Conservation (phyloP, 192 early-diverging fungal species). For the Mycoemilia scoparia region DNA sequence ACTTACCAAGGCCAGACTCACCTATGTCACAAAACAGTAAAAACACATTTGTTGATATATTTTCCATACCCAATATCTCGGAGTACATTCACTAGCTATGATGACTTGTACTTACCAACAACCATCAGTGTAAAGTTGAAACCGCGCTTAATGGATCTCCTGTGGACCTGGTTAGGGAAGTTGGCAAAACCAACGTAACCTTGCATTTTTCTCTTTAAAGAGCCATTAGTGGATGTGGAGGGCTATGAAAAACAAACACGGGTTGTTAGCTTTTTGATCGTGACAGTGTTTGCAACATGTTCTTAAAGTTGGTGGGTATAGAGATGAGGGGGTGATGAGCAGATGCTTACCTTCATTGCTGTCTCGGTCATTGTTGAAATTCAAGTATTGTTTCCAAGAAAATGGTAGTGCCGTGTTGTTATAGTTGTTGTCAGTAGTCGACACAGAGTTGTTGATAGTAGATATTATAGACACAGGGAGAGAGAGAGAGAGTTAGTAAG, state of each 20-base stretch:
- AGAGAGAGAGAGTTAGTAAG: neutral
- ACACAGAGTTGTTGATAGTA: neutral
- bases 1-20: slow-evolving; percentile 91
- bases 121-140: slow-evolving; percentile 96
- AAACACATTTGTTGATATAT: too few relatives aligned
- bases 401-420: too few relatives aligned
- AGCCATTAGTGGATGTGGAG: slow-evolving; percentile 4
- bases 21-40: too few relatives aligned
- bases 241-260: neutral
- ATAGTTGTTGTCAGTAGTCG: neutral
- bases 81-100: too few relatives aligned
- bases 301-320: neutral
- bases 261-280: neutral
- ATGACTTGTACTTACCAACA: too few relatives aligned
- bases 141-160: slow-evolving; percentile 82
- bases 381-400: too few relatives aligned
- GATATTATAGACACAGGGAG: neutral
- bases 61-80: too few relatives aligned
- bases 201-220: slow-evolving; percentile 42
- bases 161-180: slow-evolving; percentile 86
- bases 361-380: too few relatives aligned
- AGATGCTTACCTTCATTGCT: neutral
- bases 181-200: slow-evolving; percentile 90
- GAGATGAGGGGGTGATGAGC: neutral
- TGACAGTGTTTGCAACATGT: neutral